Evolutionary conservation across 192 early-diverging fungal species (phyloP).

Genomic region (Coemansia asiatica): DNA sequence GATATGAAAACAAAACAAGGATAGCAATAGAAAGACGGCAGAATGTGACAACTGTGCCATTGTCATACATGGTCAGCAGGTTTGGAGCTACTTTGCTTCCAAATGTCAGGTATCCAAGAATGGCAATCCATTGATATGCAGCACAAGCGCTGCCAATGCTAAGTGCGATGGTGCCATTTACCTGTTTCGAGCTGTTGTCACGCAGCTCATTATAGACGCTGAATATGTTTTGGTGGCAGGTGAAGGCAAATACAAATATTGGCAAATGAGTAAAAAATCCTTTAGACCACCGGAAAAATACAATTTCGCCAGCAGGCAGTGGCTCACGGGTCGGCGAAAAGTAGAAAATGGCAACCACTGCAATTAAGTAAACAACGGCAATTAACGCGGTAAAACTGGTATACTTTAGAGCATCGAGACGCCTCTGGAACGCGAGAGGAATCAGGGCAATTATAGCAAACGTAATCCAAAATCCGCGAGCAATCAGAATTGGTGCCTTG

Average conservation of each 20-base stretch:
- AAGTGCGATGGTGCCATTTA: constrained; percentile 67
- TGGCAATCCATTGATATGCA: constrained; percentile 82
- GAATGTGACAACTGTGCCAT: constrained; percentile 66
- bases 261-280: constrained; percentile 78
- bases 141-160: constrained; percentile 76
- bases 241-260: constrained; percentile 98
- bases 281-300: constrained; percentile 59
- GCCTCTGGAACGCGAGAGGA: constrained; percentile 79
- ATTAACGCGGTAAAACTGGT: constrained; percentile 84
- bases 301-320: constrained; percentile 63
- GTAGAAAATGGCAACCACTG: constrained; percentile 81
- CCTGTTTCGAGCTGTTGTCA: constrained; percentile 72
- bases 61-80: constrained; percentile 65
- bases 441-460: constrained; percentile 67
- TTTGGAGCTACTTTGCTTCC: constrained; percentile 80
- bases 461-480: constrained; percentile 84
- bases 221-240: constrained; percentile 99
- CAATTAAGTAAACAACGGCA: constrained; percentile 81
- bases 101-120: constrained; percentile 91
- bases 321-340: constrained; percentile 59
- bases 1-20: constrained; percentile 87
- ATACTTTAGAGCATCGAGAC: constrained; percentile 86
- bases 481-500: constrained; percentile 47
- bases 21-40: constrained; percentile 88
- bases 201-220: constrained; percentile 92